These are phyloP conservation scores for Zygosaccharomyces rouxii DNA, from an alignment of 805 yeast species.

Conservation along the genomic window DNA sequence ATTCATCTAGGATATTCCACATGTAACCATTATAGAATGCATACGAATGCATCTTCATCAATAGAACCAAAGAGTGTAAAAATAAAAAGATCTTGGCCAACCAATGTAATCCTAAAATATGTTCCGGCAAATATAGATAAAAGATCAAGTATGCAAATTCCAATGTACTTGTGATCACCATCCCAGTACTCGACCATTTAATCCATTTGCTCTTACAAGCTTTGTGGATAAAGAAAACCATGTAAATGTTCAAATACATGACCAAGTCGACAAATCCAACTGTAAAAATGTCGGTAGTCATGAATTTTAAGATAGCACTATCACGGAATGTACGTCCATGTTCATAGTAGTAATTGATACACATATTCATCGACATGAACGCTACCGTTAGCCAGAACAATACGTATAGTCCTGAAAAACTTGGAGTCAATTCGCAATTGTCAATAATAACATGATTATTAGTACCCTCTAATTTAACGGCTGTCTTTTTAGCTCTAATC, in stretches of 20 bases:
- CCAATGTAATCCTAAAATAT: conserved; percentile 63
- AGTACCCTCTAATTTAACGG: conserved; percentile 5
- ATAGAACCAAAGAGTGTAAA: conserved; percentile 75
- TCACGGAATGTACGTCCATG: conserved; percentile 38
- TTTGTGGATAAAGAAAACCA: conserved; percentile 56
- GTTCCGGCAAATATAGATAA: conserved; percentile 55
- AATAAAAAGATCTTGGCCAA: conserved; percentile 81
- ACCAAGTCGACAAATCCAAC: conserved; percentile 70
- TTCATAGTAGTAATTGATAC: conserved; percentile 48
- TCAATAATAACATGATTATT: conserved; percentile 10
- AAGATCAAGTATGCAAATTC: conserved; percentile 52
- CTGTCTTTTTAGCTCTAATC: conserved; percentile 10
- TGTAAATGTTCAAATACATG: conserved; percentile 69
- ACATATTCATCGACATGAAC: conserved; percentile 48
- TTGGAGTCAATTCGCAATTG: conserved; percentile 17
- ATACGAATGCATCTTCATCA: conserved; percentile 96
- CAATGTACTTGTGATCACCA: conserved; percentile 52
- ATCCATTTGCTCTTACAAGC: conserved; percentile 44
- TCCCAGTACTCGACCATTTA: conserved; percentile 63
- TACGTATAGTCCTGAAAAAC: conserved; percentile 75
- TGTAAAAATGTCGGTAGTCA: conserved; percentile 56
- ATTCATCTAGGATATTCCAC: conserved; percentile 58
- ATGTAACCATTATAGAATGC: conserved; percentile 89
- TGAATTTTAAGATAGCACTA: conserved; percentile 52
- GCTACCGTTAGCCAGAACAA: conserved; percentile 71